phyloP scores from a whole-genome alignment of 1,139 yeast genomes.

The Groenewaldozyma sp. region DNA sequence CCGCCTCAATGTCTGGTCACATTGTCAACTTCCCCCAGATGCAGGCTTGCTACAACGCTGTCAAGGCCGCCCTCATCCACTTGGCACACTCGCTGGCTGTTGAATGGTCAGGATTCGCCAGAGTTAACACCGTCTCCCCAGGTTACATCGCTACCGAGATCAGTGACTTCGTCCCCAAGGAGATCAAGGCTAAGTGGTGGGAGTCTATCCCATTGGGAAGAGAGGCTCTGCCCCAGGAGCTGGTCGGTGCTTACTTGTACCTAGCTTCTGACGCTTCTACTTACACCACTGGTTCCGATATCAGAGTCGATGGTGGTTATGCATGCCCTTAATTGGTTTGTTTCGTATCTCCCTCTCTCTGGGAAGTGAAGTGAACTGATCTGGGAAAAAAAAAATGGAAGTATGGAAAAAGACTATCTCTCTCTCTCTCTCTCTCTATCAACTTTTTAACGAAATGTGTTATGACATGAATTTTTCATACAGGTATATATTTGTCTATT shows the following conservation, averaged over 20 bases:
- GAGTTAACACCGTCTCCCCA: slow-evolving; percentile 79
- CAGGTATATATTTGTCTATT: too few relatives aligned
- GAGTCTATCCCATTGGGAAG: slow-evolving; percentile 73
- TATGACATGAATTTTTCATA: too few relatives aligned
- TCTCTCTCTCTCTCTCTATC: too few relatives aligned
- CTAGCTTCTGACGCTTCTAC: slow-evolving; percentile 82
- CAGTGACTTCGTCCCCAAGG: slow-evolving; percentile 48
- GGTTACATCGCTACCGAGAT: slow-evolving; percentile 76
- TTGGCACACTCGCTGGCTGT: slow-evolving; percentile 74
- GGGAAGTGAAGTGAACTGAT: too few relatives aligned
- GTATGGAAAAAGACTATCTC: too few relatives aligned
- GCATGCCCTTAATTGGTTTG: slow-evolving; percentile 19
- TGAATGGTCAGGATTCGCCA: slow-evolving; percentile 84
- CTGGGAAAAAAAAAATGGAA: too few relatives aligned
- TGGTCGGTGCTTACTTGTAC: slow-evolving; percentile 80
- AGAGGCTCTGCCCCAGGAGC: slow-evolving; percentile 68
- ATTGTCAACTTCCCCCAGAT: slow-evolving; percentile 82
- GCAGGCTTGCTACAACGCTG: slow-evolving; percentile 87
- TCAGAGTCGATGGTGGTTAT: slow-evolving; percentile 84
- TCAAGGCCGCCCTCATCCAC: slow-evolving; percentile 80
- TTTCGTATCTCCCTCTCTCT: too few relatives aligned
- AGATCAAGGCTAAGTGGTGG: slow-evolving; percentile 54
- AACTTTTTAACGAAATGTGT: too few relatives aligned
- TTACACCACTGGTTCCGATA: slow-evolving; percentile 75
- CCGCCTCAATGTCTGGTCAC: slow-evolving; percentile 88